Base-by-base conservation (phyloP, 2,329 filamentous ascomycete species). In the Alternaria sp. region DNA sequence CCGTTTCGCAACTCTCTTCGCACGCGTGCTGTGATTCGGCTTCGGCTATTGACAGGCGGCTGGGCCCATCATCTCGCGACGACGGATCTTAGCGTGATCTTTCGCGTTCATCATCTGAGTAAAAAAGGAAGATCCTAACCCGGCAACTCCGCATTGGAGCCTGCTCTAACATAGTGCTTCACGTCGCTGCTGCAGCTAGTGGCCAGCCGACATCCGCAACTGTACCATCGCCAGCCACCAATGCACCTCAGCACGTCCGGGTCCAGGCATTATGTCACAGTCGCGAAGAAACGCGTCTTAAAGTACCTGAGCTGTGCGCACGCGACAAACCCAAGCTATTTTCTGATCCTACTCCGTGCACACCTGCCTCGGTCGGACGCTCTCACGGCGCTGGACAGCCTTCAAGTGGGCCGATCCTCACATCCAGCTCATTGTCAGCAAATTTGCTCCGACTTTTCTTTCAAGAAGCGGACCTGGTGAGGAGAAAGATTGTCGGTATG, bases 251-350 rank as follows among this genome's bases (percentile, higher is more conserved):
- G 66, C 70, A 71, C 66, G 71, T 45, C 60, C 61, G 45, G 54
- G n/a, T 55, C 58, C 60, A 63, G 57, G 61, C 26, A 67, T 71
- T 69, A 70, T 71, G 69, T 74, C 72, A 75, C 72, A 66, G 70
- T 71, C 76, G 71, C 75, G 76, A 76, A 58, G 65, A 62, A 66
- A 68, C 75, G 76, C 75, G 75, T 74, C 65, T 67, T 67, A 66
- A 70, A 71, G 66, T 68, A 65, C 63, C 64, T 66, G 68, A 72
- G 73, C 72, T 73, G 67, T 68, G 65, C 65, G 65, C 69, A 73
- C 74, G 75, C 74, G 70, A 72, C 67, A 65, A 72, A 74, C 57
- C 61, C 63, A 71, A 53, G 62, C 73, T 71, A 69, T 73, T 76
- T 63, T 73, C 63, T 67, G 68, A 67, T 65, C 51, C 64, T 67